Percentiles rank a stretch among this genome's conserved stretches.
phyloP scores from a whole-genome alignment of 805 yeast species.

The Saccharomyces kudriavzevii region DNA sequence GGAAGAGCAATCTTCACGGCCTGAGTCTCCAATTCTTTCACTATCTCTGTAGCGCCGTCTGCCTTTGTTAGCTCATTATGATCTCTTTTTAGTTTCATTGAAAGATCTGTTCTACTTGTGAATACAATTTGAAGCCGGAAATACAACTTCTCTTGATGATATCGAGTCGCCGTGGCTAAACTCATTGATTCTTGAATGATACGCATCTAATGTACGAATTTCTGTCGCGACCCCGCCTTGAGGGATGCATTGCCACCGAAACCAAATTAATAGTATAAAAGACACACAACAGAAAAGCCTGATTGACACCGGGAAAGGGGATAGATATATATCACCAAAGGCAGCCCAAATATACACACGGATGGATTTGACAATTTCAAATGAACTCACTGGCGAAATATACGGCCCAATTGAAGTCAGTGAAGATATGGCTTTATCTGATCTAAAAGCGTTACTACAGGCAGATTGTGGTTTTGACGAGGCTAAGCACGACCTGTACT shows the following conservation, averaged over 20 bases:
- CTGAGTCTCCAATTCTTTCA: not conserved
- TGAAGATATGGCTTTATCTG: conserved; percentile 52
- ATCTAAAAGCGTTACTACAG: conserved; percentile 64
- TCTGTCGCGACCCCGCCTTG: not conserved
- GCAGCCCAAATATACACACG: not conserved
- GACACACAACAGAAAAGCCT: not conserved
- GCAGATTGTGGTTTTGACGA: conserved; percentile 54
- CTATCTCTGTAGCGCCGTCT: not conserved
- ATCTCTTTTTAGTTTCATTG: not conserved
- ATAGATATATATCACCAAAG: not conserved
- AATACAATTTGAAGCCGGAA: not conserved
- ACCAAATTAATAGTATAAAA: not conserved
- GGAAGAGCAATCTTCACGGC: conserved; percentile 12
- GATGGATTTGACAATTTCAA: conserved; percentile 48
- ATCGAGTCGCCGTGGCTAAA: not conserved
- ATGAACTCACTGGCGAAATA: conserved; percentile 42
- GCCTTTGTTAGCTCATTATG: not conserved
- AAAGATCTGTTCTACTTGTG: not conserved
- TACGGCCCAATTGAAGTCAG: conserved; percentile 52
- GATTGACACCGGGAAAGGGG: not conserved
- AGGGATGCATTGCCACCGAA: conserved; percentile 1
- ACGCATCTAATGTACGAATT: not conserved
- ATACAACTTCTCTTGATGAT: not conserved
- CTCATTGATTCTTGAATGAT: not conserved
- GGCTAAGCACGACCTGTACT: conserved; percentile 39